These are phyloP conservation scores for Arthrobotrys pseudoclavata DNA, from an alignment of 2,329 filamentous ascomycete species.

Conservation along the genomic window DNA sequence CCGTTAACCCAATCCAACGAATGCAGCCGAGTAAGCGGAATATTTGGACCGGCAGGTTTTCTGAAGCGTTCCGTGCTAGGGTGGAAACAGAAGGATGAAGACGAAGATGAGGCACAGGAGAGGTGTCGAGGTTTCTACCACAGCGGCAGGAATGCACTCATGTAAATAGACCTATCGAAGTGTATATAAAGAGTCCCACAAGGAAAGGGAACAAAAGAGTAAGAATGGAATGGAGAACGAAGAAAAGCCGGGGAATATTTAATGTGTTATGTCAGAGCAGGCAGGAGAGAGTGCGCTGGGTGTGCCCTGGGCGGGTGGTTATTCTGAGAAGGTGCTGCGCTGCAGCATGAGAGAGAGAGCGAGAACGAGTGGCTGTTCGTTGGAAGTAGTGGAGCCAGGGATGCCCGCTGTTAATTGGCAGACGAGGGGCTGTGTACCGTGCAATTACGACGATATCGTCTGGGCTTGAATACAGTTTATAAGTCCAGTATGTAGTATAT, in stretches of 20 bases:
- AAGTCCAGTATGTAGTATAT: neutral
- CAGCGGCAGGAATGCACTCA: neutral
- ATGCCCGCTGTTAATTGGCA: slow-evolving; percentile 36
- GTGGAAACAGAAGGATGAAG: slow-evolving; percentile 6
- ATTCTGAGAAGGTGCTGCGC: slow-evolving; percentile 34
- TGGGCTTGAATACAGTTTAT: neutral
- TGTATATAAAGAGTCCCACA: neutral
- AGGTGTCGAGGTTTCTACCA: neutral
- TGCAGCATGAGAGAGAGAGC: slow-evolving; percentile 23
- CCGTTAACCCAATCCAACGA: slow-evolving; percentile 11
- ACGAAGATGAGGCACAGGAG: neutral
- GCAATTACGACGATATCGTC: slow-evolving; percentile 16
- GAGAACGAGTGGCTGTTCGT: slow-evolving; percentile 10
- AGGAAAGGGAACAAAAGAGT: neutral
- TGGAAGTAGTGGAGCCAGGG: slow-evolving; percentile 22
- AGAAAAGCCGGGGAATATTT: slow-evolving; percentile 32
- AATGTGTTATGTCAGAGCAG: neutral
- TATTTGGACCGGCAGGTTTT: slow-evolving; percentile 7
- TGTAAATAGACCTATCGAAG: too few relatives aligned
- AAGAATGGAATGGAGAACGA: slow-evolving; percentile 4
- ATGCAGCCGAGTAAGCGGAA: slow-evolving; percentile 31
- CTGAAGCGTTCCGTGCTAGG: slow-evolving; percentile 23
- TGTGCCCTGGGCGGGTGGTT: slow-evolving; percentile 9
- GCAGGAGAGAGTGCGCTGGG: slow-evolving; percentile 35
- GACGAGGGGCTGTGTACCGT: slow-evolving; percentile 38